Conservation (phyloP, 805 yeast genomes). For the Ogataea sp. region DNA sequence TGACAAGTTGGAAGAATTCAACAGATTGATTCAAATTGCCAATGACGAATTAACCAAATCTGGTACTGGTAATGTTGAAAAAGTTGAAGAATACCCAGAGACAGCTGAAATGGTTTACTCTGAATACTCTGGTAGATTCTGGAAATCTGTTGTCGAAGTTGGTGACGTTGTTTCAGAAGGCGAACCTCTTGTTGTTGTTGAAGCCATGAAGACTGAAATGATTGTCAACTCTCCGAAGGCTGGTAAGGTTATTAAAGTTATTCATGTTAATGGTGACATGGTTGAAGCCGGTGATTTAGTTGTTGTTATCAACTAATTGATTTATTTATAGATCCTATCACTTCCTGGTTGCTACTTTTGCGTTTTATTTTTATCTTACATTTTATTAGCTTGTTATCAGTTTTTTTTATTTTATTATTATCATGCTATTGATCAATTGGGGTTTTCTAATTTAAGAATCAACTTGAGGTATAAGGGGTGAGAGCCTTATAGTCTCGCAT, state of each 20-base stretch:
- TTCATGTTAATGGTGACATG: slow-evolving; percentile 88
- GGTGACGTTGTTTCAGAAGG: slow-evolving; percentile 71
- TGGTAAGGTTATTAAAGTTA: slow-evolving; percentile 66
- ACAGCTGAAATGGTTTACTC: slow-evolving; percentile 81
- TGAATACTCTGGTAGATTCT: slow-evolving; percentile 93
- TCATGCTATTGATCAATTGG: no score
- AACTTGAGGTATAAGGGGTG: neutral
- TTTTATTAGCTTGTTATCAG: neutral
- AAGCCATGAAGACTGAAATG: slow-evolving; percentile 99
- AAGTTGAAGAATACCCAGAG: slow-evolving; percentile 58
- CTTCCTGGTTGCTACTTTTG: neutral
- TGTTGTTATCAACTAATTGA: slow-evolving; percentile 57
- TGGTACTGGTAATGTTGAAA: slow-evolving; percentile 36
- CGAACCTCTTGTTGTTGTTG: slow-evolving; percentile 81
- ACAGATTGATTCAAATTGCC: slow-evolving; percentile 70
- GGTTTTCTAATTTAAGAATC: no score
- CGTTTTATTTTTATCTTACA: neutral
- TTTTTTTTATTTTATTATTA: no score
- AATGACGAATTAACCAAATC: slow-evolving; percentile 61
- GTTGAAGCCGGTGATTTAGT: slow-evolving; percentile 96
- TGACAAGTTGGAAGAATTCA: slow-evolving; percentile 80
- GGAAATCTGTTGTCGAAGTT: slow-evolving; percentile 80
- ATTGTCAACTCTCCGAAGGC: slow-evolving; percentile 60
- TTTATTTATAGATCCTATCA: neutral
- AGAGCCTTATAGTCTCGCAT: neutral